Evolutionary conservation across 2,329 filamentous ascomycete genomes (phyloP), one percentile per base, ranked within the genome.

Genomic region (Aureobasidium musti): DNA sequence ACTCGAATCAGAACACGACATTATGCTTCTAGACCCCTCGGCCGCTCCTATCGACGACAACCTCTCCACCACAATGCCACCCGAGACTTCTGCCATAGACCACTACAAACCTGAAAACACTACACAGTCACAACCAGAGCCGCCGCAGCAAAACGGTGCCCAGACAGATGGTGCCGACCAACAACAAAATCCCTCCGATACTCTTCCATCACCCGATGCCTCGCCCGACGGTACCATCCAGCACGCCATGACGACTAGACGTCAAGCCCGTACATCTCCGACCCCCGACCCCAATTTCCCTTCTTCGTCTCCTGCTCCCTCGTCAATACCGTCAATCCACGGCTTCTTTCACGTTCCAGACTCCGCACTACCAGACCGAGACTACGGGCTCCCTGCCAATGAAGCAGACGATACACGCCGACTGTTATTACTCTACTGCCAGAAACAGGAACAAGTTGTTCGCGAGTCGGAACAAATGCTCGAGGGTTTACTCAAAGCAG

Each of bases 401-500:
- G 91, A 95, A 78, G 91, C 91, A 1, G 90, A 93, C 70, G 90
- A 95, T 68, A 87, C 91, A 50, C 87, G 91, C 67, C 85, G 89
- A 67, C 78, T 92, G 21, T 82, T 95, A 57, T 84, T 91, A 70
- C 80, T 91, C 13, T 94, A 91, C 74, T 87, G 94, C 30, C 91
- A 94, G 73, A 94, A 94, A 76, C 91, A 95, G 74, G 91, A 95
- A 73, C 91, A 95, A 75, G 87, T 94, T 2, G 89, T 90, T 66
- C 87, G 91, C 5, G 88, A 89, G 8, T 84, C 88, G 1, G 84
- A 86, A 66, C 85, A 84, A 68, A 81, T 95, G 57, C 88, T 91
- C 69, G 82, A 87, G 60, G 90, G 91, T 1, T 81, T 96, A 63
- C 81, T 92, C 68, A 85, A 86, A 71, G 90, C 90, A 1, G 88